These are phyloP conservation scores for Fomitiporia mediterranea DNA, from an alignment of 1,284 basidiomycete species.

Conservation along the genomic window DNA sequence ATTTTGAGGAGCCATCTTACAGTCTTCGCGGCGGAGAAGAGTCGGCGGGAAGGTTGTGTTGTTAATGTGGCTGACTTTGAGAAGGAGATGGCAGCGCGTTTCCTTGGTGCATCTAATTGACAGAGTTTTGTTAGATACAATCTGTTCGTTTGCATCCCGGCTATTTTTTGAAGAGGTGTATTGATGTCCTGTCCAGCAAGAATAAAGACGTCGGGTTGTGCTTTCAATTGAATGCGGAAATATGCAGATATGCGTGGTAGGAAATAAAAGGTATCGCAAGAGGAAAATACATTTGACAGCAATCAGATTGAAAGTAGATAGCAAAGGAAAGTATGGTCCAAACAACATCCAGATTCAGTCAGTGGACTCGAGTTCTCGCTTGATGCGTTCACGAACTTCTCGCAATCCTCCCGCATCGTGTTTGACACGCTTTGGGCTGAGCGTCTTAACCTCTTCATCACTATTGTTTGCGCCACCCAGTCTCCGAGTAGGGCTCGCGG, in stretches of 20 bases:
- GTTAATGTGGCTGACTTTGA: slow-evolving; percentile 64
- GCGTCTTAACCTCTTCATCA: slow-evolving; percentile 51
- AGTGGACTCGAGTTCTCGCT: slow-evolving; percentile 65
- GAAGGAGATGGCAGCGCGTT: slow-evolving; percentile 35
- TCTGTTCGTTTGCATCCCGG: neutral
- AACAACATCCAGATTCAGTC: slow-evolving; percentile 37
- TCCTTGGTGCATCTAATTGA: neutral
- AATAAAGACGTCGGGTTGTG: neutral
- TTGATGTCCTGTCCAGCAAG: neutral
- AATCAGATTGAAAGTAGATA: slow-evolving; percentile 1
- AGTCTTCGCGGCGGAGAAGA: slow-evolving; percentile 81
- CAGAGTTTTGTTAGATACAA: neutral
- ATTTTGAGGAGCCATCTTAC: slow-evolving; percentile 74
- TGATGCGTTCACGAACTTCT: slow-evolving; percentile 73
- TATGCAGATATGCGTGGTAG: neutral
- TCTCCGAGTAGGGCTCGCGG: slow-evolving; percentile 36
- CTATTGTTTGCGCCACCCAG: slow-evolving; percentile 43
- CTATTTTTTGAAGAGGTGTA: neutral
- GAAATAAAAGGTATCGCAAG: slow-evolving; percentile 15
- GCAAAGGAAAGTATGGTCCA: neutral
- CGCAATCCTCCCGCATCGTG: slow-evolving; percentile 65
- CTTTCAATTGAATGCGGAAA: neutral
- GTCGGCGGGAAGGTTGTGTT: slow-evolving; percentile 59
- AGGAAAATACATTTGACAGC: neutral
- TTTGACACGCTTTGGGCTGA: slow-evolving; percentile 67